These are phyloP conservation scores for Omphalea diandra DNA, from an alignment of 441 rosid species.

Conservation along the genomic window DNA sequence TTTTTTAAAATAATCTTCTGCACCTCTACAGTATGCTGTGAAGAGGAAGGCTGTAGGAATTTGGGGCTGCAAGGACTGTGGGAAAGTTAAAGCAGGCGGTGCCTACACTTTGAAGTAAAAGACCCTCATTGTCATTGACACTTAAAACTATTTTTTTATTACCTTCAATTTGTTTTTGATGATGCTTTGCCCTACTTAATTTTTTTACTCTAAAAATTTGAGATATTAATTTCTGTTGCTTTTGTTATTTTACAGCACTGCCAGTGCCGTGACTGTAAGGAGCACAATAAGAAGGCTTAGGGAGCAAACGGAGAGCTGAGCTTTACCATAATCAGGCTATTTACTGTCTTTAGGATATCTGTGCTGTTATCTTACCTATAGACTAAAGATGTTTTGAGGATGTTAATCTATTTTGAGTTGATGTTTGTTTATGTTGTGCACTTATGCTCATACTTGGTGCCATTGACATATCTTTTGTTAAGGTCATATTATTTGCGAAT, in stretches of 20 bases:
- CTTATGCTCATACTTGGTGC: background rate
- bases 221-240: background rate
- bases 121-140: background rate
- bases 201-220: background rate
- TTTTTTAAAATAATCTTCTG: background rate
- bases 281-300: conserved; percentile 93
- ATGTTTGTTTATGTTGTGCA: background rate
- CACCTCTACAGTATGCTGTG: conserved; percentile 63
- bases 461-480: background rate
- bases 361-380: conserved; percentile 7
- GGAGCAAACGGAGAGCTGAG: conserved; percentile 84
- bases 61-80: conserved; percentile 95
- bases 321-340: background rate
- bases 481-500: no score
- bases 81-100: conserved; percentile 92
- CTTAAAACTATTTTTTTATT: background rate
- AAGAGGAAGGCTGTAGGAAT: conserved; percentile 93
- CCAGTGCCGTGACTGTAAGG: conserved; percentile 77
- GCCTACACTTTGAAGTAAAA: conserved; percentile 91
- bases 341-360: background rate
- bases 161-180: background rate
- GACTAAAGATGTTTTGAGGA: conserved; percentile 16
- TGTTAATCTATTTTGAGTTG: conserved; percentile 1
- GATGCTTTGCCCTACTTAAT: background rate
- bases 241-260: conserved; percentile 52